Evolutionary conservation across 1,139 yeast genomes (phyloP), one percentile per base, ranked within the genome.

Genomic region (Kurtzmaniella quercitrusa): DNA sequence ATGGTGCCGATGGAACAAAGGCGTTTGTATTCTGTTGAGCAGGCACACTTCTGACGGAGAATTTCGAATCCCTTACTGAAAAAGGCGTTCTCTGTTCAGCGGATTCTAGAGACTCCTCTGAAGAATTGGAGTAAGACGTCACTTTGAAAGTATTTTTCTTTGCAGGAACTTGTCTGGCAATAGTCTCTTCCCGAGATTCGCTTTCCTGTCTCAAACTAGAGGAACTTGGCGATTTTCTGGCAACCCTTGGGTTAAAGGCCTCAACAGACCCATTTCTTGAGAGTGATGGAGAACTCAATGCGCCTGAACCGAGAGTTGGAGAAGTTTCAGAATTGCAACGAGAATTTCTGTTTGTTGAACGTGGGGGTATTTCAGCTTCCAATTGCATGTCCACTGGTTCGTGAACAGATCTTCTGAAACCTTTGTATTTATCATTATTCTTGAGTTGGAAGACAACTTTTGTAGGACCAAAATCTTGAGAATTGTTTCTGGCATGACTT

Each of bases 321-420:
- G 34, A 28, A 12, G 15, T 30, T 9, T 11, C 23, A 12, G 15
- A 14, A n/a, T 16, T 5, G 15, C 11, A 16, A 5, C 8, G n/a
- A 8, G 15, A 11, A 17, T 9, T 18, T 15, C 38, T 36, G 15
- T n/a, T 20, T 8, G 20, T 21, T 14, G 33, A 12, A 23, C 36
- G 30, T 16, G 21, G 33, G 16, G 41, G 38, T 12, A 22, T 15
- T 39, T 35, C 30, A 7, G 44, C 42, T 39, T 41, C 42, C 9
- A 43, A 36, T 33, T 57, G 58, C n/a, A 49, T 30, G 23, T 47
- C 45, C 12, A 56, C 51, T 15, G 54, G 49, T 39, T 51, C 52
- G 38, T 59, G 60, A 28, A 59, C 58, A 42, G 65, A 62, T 59
- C 77, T 66, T 62, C 78, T 69, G 56, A 72, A 72, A 1, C 77